Percentiles rank a stretch among this genome's conserved stretches.
These are phyloP conservation scores for Myxozyma sirexii DNA, from an alignment of 805 yeast genomes.

Conservation along the genomic window DNA sequence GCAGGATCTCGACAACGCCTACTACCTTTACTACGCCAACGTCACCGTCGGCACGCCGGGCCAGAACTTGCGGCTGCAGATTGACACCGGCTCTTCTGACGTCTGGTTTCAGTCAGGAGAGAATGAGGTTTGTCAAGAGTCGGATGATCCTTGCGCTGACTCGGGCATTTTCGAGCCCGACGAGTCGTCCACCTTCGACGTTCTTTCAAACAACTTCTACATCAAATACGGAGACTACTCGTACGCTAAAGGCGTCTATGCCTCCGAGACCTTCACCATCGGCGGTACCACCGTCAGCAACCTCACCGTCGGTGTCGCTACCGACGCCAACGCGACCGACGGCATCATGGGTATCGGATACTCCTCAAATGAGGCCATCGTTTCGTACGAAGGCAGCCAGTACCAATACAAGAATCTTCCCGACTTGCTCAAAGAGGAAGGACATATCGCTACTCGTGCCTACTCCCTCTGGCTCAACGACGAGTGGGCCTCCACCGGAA, in stretches of 20 bases:
- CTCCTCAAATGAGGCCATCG: slow-evolving; percentile 41
- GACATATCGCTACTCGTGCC: slow-evolving; percentile 55
- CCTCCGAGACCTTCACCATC: slow-evolving; percentile 60
- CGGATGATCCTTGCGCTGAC: slow-evolving; percentile 34
- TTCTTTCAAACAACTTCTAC: slow-evolving; percentile 38
- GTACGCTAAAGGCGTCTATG: slow-evolving; percentile 60
- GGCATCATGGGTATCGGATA: slow-evolving; percentile 54
- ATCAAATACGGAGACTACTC: slow-evolving; percentile 52
- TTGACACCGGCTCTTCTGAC: slow-evolving; percentile 81
- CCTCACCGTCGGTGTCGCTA: slow-evolving; percentile 75
- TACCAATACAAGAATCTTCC: slow-evolving; percentile 67
- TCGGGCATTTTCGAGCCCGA: slow-evolving; percentile 41
- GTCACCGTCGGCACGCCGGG: slow-evolving; percentile 57
- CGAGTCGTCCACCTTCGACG: slow-evolving; percentile 38
- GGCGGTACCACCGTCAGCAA: slow-evolving; percentile 53
- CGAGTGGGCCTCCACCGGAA: slow-evolving; percentile 37
- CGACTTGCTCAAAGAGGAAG: slow-evolving; percentile 56
- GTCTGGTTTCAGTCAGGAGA: slow-evolving; percentile 55
- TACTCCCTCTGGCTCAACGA: slow-evolving; percentile 65
- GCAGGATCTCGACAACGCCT: slow-evolving; percentile 27
- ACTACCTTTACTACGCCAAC: slow-evolving; percentile 39
- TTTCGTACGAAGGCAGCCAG: slow-evolving; percentile 34
- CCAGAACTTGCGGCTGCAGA: slow-evolving; percentile 55
- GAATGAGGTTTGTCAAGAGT: slow-evolving; percentile 36
- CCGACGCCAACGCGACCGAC: slow-evolving; percentile 59